Evolutionary conservation across 2,329 filamentous ascomycete genomes (phyloP).

Genomic region (Geosmithia morbida): DNA sequence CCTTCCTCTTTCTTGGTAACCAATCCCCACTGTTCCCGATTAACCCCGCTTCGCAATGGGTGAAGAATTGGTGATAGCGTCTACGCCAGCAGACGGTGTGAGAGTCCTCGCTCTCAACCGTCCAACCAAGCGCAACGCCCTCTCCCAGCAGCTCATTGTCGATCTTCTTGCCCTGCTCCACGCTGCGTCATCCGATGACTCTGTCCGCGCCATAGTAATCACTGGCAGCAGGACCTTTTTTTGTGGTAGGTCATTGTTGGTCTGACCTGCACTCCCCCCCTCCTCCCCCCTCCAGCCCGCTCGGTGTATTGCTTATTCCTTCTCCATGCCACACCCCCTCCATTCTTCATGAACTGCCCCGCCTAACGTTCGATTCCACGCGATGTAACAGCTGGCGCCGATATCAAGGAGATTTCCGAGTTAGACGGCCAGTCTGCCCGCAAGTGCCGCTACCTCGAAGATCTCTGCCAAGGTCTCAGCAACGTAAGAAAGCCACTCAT

Average conservation of each 20-base stretch:
- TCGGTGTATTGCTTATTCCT: neutral
- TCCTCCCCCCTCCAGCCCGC: neutral
- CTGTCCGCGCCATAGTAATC: conserved; percentile 19
- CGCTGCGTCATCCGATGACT: conserved; percentile 7
- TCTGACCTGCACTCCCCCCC: neutral
- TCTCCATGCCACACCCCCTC: neutral
- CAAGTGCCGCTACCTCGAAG: conserved; percentile 19
- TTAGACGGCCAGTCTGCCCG: conserved; percentile 11
- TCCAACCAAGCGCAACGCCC: conserved; percentile 42
- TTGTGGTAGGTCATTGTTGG: conserved; percentile 13
- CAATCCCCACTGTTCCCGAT: neutral
- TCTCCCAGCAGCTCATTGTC: conserved; percentile 34
- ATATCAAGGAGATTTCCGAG: conserved; percentile 7
- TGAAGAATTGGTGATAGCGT: conserved; percentile 7
- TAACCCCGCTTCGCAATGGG: neutral
- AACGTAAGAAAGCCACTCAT: conserved; percentile 28
- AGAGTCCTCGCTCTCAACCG: conserved; percentile 36
- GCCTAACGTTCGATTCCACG: neutral
- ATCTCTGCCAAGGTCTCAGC: conserved; percentile 21
- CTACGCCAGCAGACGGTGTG: conserved; percentile 18
- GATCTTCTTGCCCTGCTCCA: conserved; percentile 21
- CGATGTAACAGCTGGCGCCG: conserved; percentile 5
- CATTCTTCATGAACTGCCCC: neutral
- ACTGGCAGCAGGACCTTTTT: conserved; percentile 19
- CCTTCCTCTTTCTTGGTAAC: neutral